A percentile compares a stretch with the other conserved stretches of the same genome.
These are phyloP conservation scores for Meyerozyma sp. DNA, from an alignment of 1,139 yeast genomes.

Conservation along the genomic window DNA sequence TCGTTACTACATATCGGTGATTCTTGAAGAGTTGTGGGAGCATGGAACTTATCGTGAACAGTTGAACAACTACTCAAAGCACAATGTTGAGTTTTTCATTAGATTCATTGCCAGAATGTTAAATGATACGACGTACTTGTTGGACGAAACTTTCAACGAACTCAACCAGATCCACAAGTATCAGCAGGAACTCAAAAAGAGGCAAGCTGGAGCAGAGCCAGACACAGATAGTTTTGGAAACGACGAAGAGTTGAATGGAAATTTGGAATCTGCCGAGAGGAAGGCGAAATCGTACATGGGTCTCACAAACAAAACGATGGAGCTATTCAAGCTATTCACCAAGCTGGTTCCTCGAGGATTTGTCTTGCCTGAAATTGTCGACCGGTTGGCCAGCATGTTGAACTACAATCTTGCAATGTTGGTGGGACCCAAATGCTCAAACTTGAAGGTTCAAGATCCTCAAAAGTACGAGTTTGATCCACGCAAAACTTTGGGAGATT, in stretches of 20 bases:
- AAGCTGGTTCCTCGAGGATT: conserved; percentile 84
- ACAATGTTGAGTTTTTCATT: conserved; percentile 76
- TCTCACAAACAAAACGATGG: conserved; percentile 77
- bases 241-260: conserved; percentile 54
- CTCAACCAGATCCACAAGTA: conserved; percentile 70
- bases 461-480: conserved; percentile 84
- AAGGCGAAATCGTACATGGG: conserved; percentile 82
- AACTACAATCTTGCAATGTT: conserved; percentile 84
- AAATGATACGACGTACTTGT: conserved; percentile 85
- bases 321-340: conserved; percentile 74
- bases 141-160: conserved; percentile 86
- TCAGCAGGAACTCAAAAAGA: conserved; percentile 50
- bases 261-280: conserved; percentile 59
- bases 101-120: conserved; percentile 91
- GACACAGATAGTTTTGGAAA: conserved; percentile 46
- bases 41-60: conserved; percentile 63
- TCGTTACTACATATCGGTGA: conserved; percentile 78
- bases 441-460: conserved; percentile 79
- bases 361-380: conserved; percentile 84
- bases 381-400: conserved; percentile 91
- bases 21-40: conserved; percentile 81
- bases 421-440: conserved; percentile 93
- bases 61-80: conserved; percentile 59
- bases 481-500: conserved; percentile 57
- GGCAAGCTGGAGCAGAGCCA: conserved; percentile 32